Conservation (phyloP, 805 yeast genomes). For the Candida maesae region DNA sequence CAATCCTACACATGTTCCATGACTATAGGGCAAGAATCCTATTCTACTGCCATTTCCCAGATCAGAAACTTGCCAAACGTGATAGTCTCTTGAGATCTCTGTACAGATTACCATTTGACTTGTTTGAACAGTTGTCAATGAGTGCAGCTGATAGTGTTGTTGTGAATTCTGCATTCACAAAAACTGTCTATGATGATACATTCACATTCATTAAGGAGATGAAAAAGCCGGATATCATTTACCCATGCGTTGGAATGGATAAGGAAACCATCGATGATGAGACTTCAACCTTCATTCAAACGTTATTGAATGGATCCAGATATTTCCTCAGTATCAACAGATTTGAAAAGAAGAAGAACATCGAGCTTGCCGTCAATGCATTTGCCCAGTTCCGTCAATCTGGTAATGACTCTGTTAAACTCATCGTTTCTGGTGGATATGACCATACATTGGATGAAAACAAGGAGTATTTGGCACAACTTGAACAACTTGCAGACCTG, state of each 20-base stretch:
- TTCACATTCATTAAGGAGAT: slow-evolving; percentile 41
- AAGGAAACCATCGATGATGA: slow-evolving; percentile 23
- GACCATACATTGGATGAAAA: slow-evolving; percentile 76
- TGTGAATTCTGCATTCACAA: slow-evolving; percentile 87
- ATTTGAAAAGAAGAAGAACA: slow-evolving; percentile 82
- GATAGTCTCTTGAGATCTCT: slow-evolving; percentile 49
- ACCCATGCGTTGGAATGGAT: slow-evolving; percentile 64
- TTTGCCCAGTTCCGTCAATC: slow-evolving; percentile 43
- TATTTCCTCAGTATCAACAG: slow-evolving; percentile 78
- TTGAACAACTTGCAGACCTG: slow-evolving; percentile 45
- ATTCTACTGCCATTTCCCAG: slow-evolving; percentile 97
- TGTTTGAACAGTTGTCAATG: slow-evolving; percentile 79
- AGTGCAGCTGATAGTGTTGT: slow-evolving; percentile 71
- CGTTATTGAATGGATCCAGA: slow-evolving; percentile 21
- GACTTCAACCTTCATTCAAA: slow-evolving; percentile 14
- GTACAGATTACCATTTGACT: slow-evolving; percentile 81
- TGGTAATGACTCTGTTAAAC: slow-evolving; percentile 34
- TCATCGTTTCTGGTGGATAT: slow-evolving; percentile 89
- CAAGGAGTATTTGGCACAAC: slow-evolving; percentile 60
- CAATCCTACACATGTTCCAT: slow-evolving; percentile 51
- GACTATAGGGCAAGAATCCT: slow-evolving; percentile 48
- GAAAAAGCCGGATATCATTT: slow-evolving; percentile 32
- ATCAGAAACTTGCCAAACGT: slow-evolving; percentile 67
- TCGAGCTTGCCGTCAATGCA: slow-evolving; percentile 71
- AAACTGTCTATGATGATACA: slow-evolving; percentile 58